Evolutionary conservation across 768 basidiomycete species (phyloP).

Genomic region (Lactarius sp.): DNA sequence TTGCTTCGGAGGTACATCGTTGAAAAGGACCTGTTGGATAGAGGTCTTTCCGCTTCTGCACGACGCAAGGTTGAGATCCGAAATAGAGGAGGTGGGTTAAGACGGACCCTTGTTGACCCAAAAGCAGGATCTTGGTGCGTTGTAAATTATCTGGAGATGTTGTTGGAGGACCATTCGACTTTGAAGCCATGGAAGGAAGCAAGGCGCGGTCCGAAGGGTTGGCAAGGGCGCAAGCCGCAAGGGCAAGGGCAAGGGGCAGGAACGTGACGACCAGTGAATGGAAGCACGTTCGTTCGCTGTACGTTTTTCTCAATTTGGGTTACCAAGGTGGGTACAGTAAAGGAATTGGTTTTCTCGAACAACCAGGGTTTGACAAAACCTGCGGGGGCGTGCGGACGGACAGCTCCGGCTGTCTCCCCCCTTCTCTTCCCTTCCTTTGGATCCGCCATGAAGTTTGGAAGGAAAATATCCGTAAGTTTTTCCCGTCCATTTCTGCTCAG

Average conservation of each 20-base stretch:
- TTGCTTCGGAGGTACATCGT: slow-evolving; percentile 73
- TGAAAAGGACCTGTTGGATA: slow-evolving; percentile 88
- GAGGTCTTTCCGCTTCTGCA: slow-evolving; percentile 88
- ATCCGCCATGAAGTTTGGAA: slow-evolving; percentile 69
- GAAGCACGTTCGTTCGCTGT: slow-evolving; percentile 20
- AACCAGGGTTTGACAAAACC: slow-evolving; percentile 15
- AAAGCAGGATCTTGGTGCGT: slow-evolving; percentile 65
- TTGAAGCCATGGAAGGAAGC: slow-evolving; percentile 16
- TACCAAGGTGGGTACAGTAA: neutral
- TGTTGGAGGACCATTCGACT: slow-evolving; percentile 10
- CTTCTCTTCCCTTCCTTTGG: neutral
- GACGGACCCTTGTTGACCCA: slow-evolving; percentile 65
- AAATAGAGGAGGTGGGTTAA: neutral
- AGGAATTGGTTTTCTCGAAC: neutral
- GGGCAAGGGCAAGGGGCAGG: neutral
- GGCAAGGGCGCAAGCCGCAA: neutral
- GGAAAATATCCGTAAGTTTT: slow-evolving; percentile 60
- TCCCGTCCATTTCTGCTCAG: neutral
- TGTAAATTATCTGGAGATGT: slow-evolving; percentile 28
- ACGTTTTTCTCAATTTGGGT: neutral
- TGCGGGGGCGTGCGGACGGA: neutral
- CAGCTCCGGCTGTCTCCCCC: neutral
- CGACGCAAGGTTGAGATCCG: slow-evolving; percentile 5
- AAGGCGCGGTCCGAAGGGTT: neutral
- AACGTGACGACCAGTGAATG: neutral